Percentiles rank a stretch among this genome's conserved stretches.
Evolutionary conservation across 805 yeast genomes (phyloP).

Genomic region (Komagataella populi): DNA sequence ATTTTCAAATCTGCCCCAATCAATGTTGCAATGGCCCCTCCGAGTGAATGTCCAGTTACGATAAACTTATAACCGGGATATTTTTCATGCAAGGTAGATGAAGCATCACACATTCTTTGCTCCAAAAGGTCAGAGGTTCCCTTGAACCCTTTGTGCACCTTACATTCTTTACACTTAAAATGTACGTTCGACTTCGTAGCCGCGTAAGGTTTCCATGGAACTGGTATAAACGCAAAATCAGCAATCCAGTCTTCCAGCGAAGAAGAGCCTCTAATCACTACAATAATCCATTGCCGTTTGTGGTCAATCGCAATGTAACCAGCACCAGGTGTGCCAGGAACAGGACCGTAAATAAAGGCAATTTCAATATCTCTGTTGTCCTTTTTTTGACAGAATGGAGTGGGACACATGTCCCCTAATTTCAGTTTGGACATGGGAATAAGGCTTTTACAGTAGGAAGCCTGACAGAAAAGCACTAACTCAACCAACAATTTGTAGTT

Average conservation of each 20-base stretch:
- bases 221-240: constrained; percentile 37
- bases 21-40: constrained; percentile 56
- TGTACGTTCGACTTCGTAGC: constrained; percentile 9
- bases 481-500: not conserved
- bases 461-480: not conserved
- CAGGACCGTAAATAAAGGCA: not conserved
- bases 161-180: constrained; percentile 33
- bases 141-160: constrained; percentile 54
- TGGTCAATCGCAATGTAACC: not conserved
- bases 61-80: constrained; percentile 36
- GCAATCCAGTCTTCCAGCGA: constrained; percentile 48
- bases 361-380: not conserved
- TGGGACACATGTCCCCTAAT: constrained; percentile 11
- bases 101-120: constrained; percentile 19
- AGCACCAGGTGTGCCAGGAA: not conserved
- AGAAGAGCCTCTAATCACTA: constrained; percentile 53
- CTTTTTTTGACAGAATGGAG: not conserved
- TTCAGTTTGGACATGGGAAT: not conserved
- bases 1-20: constrained; percentile 48
- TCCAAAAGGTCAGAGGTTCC: constrained; percentile 28
- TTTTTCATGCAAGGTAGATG: constrained; percentile 18
- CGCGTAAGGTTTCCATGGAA: constrained; percentile 28
- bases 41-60: constrained; percentile 64
- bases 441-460: not conserved
- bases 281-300: constrained; percentile 23